Evolutionary conservation across 441 rosid species (phyloP).

Genomic region (Biscutella auriculata): DNA sequence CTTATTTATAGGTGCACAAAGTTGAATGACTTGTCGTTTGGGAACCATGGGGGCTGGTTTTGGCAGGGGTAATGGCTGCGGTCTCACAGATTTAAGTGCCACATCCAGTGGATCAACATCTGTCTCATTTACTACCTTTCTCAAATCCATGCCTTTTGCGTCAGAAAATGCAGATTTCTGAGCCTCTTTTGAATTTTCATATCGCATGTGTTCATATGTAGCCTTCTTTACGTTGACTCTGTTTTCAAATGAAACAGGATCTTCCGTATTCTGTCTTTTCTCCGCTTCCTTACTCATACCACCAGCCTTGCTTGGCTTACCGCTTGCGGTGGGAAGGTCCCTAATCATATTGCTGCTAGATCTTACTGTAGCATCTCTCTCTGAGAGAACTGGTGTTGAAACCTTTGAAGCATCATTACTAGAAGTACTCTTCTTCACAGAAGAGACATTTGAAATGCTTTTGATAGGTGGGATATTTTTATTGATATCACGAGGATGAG

Average conservation of each 20-base stretch:
- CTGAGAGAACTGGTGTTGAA: constrained; percentile 22
- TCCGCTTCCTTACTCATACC: constrained; percentile 34
- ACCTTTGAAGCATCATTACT: constrained; percentile 26
- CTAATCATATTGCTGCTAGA: constrained; percentile 14
- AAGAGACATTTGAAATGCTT: constrained; percentile 24
- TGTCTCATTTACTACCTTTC: constrained; percentile 38
- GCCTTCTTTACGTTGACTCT: constrained; percentile 26
- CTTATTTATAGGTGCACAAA: constrained; percentile 53
- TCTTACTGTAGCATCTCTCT: constrained; percentile 24
- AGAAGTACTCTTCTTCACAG: constrained; percentile 26
- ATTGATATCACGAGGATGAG: constrained; percentile 23
- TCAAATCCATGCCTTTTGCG: constrained; percentile 34
- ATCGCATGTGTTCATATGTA: constrained; percentile 20
- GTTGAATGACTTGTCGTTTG: constrained; percentile 92
- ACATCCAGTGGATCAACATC: constrained; percentile 44
- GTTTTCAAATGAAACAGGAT: constrained; percentile 23
- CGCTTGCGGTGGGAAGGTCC: constrained; percentile 25
- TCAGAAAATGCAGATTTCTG: constrained; percentile 26
- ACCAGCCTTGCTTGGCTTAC: constrained; percentile 33
- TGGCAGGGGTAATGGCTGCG: constrained; percentile 26
- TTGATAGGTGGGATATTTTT: constrained; percentile 25
- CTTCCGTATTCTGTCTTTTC: constrained; percentile 23
- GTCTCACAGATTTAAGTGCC: constrained; percentile 37
- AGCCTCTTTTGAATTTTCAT: constrained; percentile 26
- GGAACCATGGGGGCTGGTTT: constrained; percentile 49